Evolutionary conservation across 1,284 basidiomycete genomes (phyloP).

Genomic region (Ceratobasidium sp.): DNA sequence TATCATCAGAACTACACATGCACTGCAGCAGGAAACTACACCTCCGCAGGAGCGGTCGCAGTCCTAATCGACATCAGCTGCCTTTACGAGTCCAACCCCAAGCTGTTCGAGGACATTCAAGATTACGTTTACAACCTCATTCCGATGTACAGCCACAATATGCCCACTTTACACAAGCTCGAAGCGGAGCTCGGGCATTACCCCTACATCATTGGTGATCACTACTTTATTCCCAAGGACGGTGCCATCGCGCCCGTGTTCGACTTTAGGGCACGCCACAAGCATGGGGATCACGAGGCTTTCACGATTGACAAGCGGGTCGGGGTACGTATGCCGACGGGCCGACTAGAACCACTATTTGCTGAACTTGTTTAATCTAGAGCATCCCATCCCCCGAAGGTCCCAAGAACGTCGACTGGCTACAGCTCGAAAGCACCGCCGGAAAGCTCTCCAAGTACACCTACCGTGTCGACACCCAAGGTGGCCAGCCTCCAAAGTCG

Average conservation of each 20-base stretch:
- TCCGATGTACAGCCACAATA: conserved; percentile 12
- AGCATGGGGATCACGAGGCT: conserved; percentile 54
- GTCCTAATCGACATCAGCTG: conserved; percentile 67
- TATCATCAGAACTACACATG: conserved; percentile 61
- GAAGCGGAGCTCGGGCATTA: conserved; percentile 44
- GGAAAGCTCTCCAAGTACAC: conserved; percentile 61
- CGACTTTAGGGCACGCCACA: conserved; percentile 60
- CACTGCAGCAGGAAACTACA: conserved; percentile 50
- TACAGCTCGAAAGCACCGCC: conserved; percentile 56
- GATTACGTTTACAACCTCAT: conserved; percentile 51
- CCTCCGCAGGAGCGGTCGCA: conserved; percentile 59
- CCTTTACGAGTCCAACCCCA: conserved; percentile 48
- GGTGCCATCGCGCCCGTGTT: conserved; percentile 59
- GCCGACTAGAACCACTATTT: not conserved
- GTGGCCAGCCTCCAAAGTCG: conserved; percentile 63
- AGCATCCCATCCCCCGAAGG: conserved; percentile 57
- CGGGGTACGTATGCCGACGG: conserved; percentile 42
- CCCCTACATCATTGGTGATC: conserved; percentile 56
- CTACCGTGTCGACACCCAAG: conserved; percentile 63
- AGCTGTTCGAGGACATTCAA: conserved; percentile 52
- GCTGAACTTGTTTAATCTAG: not conserved
- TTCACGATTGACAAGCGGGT: conserved; percentile 58
- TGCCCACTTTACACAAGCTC: conserved; percentile 38
- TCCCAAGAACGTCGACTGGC: conserved; percentile 61
- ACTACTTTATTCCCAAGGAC: conserved; percentile 62